Evolutionary conservation across 2,329 filamentous ascomycete genomes (phyloP).

Genomic region (Ophiocordyceps polyrhachis-furcata): DNA sequence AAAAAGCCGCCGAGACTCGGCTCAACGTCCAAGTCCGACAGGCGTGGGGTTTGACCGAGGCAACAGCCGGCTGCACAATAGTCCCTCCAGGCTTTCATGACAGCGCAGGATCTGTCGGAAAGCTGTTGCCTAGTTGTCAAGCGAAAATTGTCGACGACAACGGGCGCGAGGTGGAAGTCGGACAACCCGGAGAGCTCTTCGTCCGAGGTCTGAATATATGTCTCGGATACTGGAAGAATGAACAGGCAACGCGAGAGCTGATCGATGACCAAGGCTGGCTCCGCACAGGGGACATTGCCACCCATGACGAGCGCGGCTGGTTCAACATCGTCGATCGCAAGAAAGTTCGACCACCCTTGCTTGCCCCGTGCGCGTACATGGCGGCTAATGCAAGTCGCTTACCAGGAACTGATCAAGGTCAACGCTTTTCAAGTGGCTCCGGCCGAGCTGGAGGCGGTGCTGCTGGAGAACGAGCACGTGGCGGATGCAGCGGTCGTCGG

Average conservation of each 20-base stretch:
- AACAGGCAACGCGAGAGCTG: constrained; percentile 41
- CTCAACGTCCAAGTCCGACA: constrained; percentile 23
- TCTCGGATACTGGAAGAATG: constrained; percentile 53
- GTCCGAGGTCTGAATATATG: constrained; percentile 54
- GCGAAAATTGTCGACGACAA: constrained; percentile 20
- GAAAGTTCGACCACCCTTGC: constrained; percentile 25
- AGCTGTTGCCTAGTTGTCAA: constrained; percentile 10
- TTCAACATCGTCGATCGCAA: constrained; percentile 69
- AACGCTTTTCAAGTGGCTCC: constrained; percentile 49
- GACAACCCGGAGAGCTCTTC: constrained; percentile 40
- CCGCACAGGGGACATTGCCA: constrained; percentile 56
- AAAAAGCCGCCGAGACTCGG: constrained; percentile 27
- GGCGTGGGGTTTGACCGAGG: constrained; percentile 41
- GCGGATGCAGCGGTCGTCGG: constrained; percentile 44
- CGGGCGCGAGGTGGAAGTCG: constrained; percentile 18
- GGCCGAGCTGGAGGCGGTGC: constrained; percentile 37
- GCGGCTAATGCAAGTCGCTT: not conserved
- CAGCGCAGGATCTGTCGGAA: not conserved
- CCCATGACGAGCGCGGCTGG: constrained; percentile 47
- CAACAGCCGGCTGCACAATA: constrained; percentile 22
- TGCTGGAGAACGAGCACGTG: constrained; percentile 22
- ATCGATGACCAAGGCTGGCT: constrained; percentile 43
- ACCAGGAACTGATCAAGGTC: constrained; percentile 35
- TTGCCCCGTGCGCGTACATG: not conserved
- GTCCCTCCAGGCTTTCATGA: not conserved